Conservation (phyloP, 2,329 filamentous ascomycete species). For the Exophiala calicioides region DNA sequence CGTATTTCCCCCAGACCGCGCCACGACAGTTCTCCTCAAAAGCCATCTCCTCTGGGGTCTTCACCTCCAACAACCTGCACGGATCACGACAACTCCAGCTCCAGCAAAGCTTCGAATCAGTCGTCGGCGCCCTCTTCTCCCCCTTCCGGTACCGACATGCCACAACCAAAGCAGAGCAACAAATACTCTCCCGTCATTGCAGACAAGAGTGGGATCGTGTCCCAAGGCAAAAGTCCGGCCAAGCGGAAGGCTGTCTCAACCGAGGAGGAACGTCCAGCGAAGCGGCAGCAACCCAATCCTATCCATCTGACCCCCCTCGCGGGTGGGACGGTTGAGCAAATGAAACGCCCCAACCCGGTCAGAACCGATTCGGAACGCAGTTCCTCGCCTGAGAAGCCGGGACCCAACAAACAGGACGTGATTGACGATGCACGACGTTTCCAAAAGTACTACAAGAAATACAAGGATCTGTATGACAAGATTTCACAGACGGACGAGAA, state of each 20-base stretch:
- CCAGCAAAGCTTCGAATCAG: constrained; percentile 41
- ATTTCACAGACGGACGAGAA: constrained; percentile 43
- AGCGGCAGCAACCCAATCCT: constrained; percentile 33
- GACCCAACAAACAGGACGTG: constrained; percentile 41
- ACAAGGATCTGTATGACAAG: constrained; percentile 56
- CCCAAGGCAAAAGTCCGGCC: constrained; percentile 19
- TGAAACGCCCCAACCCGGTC: constrained; percentile 15
- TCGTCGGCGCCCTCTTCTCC: constrained; percentile 51
- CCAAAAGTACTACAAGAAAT: constrained; percentile 60
- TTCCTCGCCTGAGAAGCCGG: constrained; percentile 37
- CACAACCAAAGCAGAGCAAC: constrained; percentile 32
- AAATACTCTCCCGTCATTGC: constrained; percentile 35
- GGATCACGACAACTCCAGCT: constrained; percentile 52
- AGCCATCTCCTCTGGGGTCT: constrained; percentile 62
- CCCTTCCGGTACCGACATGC: constrained; percentile 34
- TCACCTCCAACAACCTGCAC: constrained; percentile 64
- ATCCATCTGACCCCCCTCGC: constrained; percentile 32
- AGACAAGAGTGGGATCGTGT: constrained; percentile 23
- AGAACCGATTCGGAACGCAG: constrained; percentile 25
- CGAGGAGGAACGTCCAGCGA: constrained; percentile 33
- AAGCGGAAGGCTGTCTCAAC: constrained; percentile 44
- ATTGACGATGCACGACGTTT: constrained; percentile 50
- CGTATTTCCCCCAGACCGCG: constrained; percentile 37
- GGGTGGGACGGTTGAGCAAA: constrained; percentile 7
- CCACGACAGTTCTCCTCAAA: constrained; percentile 56